These are phyloP conservation scores for Lasiodiplodia sp. DNA, from an alignment of 2,329 filamentous ascomycete genomes.

Conservation along the genomic window DNA sequence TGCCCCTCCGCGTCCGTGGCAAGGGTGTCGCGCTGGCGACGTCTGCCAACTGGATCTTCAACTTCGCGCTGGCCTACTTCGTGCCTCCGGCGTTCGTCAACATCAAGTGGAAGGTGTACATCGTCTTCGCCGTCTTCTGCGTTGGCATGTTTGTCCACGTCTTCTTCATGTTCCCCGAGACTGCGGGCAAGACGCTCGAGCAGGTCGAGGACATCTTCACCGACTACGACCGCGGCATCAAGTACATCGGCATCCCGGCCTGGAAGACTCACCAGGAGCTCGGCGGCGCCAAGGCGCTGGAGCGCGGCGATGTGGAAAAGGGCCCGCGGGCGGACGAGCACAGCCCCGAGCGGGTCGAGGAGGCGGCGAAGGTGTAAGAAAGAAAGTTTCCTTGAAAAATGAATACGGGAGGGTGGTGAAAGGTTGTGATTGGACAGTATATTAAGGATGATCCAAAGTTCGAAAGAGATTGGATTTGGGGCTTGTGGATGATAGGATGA, in stretches of 20 bases:
- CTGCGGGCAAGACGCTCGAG: constrained; percentile 76
- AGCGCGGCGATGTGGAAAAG: constrained; percentile 38
- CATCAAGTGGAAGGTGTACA: constrained; percentile 69
- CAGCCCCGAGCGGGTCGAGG: constrained; percentile 37
- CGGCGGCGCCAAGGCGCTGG: constrained; percentile 38
- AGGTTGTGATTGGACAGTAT: no score
- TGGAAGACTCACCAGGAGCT: constrained; percentile 58
- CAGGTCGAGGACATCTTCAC: constrained; percentile 78
- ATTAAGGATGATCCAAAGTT: no score
- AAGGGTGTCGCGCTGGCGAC: constrained; percentile 70
- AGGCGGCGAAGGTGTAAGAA: constrained; percentile 28
- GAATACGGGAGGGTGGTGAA: no score
- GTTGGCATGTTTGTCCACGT: constrained; percentile 72
- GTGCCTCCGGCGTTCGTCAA: constrained; percentile 66
- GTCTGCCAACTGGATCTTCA: constrained; percentile 66
- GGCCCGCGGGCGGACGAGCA: constrained; percentile 29
- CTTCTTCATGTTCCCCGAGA: constrained; percentile 71
- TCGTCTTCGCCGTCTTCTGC: constrained; percentile 79
- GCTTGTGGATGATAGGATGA: background rate
- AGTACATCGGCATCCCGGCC: constrained; percentile 61
- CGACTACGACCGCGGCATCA: constrained; percentile 40
- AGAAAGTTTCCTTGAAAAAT: background rate
- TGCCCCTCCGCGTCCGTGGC: constrained; percentile 67
- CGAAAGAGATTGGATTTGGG: no score
- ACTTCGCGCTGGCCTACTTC: constrained; percentile 61